These are phyloP conservation scores for Geranium rotundifolium DNA, from an alignment of 345 rosid species.

Conservation along the genomic window DNA sequence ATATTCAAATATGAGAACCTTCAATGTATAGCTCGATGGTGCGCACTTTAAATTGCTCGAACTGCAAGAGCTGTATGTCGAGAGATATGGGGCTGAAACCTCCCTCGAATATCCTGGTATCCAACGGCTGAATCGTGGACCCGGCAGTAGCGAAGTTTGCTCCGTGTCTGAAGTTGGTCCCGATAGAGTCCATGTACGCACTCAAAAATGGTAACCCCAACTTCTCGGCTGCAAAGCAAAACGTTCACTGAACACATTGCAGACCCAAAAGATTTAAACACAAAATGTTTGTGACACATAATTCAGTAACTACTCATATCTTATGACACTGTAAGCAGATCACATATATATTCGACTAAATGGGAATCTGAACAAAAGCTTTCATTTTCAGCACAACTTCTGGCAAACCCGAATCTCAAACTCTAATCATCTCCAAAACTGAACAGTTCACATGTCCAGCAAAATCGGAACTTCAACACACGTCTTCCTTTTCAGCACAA, in stretches of 20 bases:
- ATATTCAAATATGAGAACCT: not conserved
- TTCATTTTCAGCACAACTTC: no score
- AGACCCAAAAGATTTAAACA: no score
- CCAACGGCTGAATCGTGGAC: constrained; percentile 10
- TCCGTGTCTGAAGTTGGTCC: constrained; percentile 14
- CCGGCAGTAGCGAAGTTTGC: constrained; percentile 18
- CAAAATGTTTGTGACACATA: no score
- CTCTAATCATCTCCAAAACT: no score
- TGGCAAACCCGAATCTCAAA: no score
- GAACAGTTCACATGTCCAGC: no score
- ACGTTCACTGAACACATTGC: not conserved
- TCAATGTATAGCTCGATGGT: not conserved
- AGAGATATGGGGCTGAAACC: constrained; percentile 14
- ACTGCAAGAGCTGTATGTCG: constrained; percentile 6
- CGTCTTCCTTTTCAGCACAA: no score
- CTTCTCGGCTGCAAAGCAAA: constrained; percentile 13
- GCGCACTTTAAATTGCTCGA: constrained; percentile 1
- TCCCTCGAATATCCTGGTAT: constrained; percentile 2
- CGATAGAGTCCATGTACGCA: constrained; percentile 16
- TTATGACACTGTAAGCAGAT: not conserved
- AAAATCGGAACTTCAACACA: no score
- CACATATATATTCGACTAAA: no score
- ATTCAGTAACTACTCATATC: not conserved
- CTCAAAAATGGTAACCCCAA: constrained; percentile 14
- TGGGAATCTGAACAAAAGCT: no score